Conservation (phyloP, 768 basidiomycete genomes). For the Russula abietina region DNA sequence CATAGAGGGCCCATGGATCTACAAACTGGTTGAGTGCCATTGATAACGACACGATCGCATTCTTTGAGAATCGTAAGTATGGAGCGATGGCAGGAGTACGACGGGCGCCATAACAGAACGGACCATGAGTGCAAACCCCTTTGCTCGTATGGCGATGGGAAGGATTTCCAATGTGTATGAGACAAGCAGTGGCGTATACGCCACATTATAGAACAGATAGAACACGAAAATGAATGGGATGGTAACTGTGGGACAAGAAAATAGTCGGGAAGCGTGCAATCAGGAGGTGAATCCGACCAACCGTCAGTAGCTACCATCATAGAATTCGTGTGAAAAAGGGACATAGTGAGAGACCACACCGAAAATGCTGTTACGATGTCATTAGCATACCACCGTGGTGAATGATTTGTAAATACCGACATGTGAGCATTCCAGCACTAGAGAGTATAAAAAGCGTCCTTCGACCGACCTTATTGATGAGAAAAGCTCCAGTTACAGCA, state of each 20-base stretch:
- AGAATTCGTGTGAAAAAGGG: constrained; percentile 33
- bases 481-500: constrained; percentile 52
- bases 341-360: constrained; percentile 49
- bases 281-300: constrained; percentile 12
- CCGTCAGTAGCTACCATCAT: constrained; percentile 33
- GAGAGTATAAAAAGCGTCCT: constrained; percentile 62
- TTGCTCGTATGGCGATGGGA: constrained; percentile 73
- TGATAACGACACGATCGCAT: constrained; percentile 55
- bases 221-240: constrained; percentile 61
- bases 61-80: constrained; percentile 35
- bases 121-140: constrained; percentile 73
- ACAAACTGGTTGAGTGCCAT: constrained; percentile 76
- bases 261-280: background rate
- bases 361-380: constrained; percentile 39
- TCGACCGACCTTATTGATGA: constrained; percentile 64
- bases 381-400: background rate
- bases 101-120: constrained; percentile 26
- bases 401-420: constrained; percentile 32
- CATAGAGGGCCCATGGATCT: constrained; percentile 65
- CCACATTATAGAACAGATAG: constrained; percentile 55
- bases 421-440: constrained; percentile 51
- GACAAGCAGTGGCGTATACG: constrained; percentile 68
- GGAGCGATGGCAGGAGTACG: background rate
- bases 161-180: constrained; percentile 69
- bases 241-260: constrained; percentile 37